Percentiles rank a stretch among this genome's conserved stretches.
Conservation (phyloP, 106 monocot species). For the Allium sativum region DNA sequence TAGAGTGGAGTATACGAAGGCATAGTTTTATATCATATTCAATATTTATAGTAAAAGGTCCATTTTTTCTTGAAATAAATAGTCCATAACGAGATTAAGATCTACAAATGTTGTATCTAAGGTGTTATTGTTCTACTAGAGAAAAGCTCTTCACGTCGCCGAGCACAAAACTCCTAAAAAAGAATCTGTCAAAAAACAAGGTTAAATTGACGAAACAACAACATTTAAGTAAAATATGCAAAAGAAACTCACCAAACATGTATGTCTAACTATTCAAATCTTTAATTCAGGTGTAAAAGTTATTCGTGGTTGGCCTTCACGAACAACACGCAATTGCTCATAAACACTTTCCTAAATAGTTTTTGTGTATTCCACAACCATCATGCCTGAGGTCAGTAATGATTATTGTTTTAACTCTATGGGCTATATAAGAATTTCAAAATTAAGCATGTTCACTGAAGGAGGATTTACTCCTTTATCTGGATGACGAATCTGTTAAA, state of each 20-base stretch:
- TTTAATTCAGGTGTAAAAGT: conserved; percentile 89
- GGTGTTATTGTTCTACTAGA: conserved; percentile 75
- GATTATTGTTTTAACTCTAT: too few relatives aligned
- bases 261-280: conserved; percentile 17
- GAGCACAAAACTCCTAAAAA: conserved; percentile 91
- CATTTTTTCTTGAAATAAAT: too few relatives aligned
- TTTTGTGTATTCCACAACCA: conserved; percentile 85
- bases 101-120: conserved; percentile 47
- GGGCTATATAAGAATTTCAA: too few relatives aligned
- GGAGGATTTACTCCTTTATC: too few relatives aligned
- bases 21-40: too few relatives aligned
- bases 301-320: conserved; percentile 77
- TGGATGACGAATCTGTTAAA: too few relatives aligned
- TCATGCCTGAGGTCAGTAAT: conserved; percentile 62
- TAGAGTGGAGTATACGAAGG: too few relatives aligned
- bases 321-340: conserved; percentile 82
- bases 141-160: conserved; percentile 78
- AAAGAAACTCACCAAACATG: background rate
- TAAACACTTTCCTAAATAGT: conserved; percentile 82
- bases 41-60: too few relatives aligned
- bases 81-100: too few relatives aligned
- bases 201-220: background rate
- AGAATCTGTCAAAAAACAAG: conserved; percentile 49
- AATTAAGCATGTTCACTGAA: too few relatives aligned
- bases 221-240: background rate